Conservation (phyloP, 768 basidiomycete species). For the Hygrophorus pudorinus region DNA sequence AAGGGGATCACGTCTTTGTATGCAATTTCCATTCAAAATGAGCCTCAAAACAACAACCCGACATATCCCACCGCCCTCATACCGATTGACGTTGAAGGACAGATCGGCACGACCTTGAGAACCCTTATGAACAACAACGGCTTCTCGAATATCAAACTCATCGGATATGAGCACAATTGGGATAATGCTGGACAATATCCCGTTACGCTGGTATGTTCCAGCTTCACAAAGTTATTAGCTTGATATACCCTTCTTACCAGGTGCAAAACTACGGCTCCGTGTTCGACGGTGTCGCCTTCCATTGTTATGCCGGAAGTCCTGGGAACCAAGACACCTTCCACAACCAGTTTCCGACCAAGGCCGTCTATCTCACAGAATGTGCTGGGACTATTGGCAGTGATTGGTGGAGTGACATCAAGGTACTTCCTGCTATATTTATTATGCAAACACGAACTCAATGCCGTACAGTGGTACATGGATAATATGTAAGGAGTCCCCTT, state of each 20-base stretch:
- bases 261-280: slow-evolving; percentile 47
- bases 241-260: background rate
- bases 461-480: background rate
- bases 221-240: background rate
- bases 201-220: slow-evolving; percentile 28
- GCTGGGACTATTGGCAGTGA: slow-evolving; percentile 54
- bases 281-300: slow-evolving; percentile 60
- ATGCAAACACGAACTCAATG: too few relatives aligned
- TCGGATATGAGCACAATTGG: slow-evolving; percentile 73
- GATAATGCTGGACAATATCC: slow-evolving; percentile 53
- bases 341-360: slow-evolving; percentile 44
- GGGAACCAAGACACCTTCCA: slow-evolving; percentile 47
- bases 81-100: slow-evolving; percentile 43
- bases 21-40: slow-evolving; percentile 57
- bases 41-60: slow-evolving; percentile 46
- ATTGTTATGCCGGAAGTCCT: slow-evolving; percentile 51
- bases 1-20: slow-evolving; percentile 50
- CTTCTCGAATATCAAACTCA: slow-evolving; percentile 46
- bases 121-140: slow-evolving; percentile 54
- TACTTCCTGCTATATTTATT: slow-evolving; percentile 14
- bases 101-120: slow-evolving; percentile 47
- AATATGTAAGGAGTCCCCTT: too few relatives aligned
- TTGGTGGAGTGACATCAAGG: slow-evolving; percentile 80
- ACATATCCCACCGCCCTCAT: slow-evolving; percentile 62
- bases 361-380: slow-evolving; percentile 53